Base-by-base conservation (phyloP, 108 stramenopile species). In the Schizochytrium sp. region DNA sequence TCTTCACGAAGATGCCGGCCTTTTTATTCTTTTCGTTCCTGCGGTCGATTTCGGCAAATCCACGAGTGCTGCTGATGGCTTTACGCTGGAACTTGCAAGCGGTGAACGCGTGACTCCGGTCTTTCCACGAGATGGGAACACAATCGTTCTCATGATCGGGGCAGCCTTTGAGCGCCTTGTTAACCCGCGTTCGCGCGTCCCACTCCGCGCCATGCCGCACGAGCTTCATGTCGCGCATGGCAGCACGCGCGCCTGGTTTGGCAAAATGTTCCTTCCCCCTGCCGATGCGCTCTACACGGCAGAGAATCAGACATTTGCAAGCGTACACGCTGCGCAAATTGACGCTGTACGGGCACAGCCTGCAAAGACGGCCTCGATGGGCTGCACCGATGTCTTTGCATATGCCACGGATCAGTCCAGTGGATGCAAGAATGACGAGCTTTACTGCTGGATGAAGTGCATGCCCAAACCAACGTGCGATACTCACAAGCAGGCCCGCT, bases 361-460 rank as follows among this genome's bases (percentile, higher is more conserved):
- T 12, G 51, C 76, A 8, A 10, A 14, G 21, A 23, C 63, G 63
- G 63, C 63, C 18, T 69, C 63, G 8, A 69, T 69, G 63, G 63
- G 63, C 8, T 69, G 63, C 41, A 69, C 63, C 41, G 63, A 69
- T 18, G 18, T 69, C 41, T 69, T 83, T 45, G 76, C 76, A 2
- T 45, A 45, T 12, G 45, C 41, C n/a, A 53, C 76, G n/a, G 76
- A 83, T 3, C 48, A 83, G 28, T 12, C 6, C 51, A 34, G n/a
- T 12, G 48, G 25, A 6, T 83, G 76, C 51, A 28, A 53, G 48
- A 53, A 34, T 6, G 51, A 53, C 76, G 45, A 83, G 12, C 51
- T 47, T 43, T 83, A 53, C 28, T 83, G 76, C 76, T 83, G 76
- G 76, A 83, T 83, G 76, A 47, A 83, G 28, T 83, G 76, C 76